phyloP scores from a whole-genome alignment of 2,329 filamentous ascomycete species.

The Cercospora zeae-maydis region DNA sequence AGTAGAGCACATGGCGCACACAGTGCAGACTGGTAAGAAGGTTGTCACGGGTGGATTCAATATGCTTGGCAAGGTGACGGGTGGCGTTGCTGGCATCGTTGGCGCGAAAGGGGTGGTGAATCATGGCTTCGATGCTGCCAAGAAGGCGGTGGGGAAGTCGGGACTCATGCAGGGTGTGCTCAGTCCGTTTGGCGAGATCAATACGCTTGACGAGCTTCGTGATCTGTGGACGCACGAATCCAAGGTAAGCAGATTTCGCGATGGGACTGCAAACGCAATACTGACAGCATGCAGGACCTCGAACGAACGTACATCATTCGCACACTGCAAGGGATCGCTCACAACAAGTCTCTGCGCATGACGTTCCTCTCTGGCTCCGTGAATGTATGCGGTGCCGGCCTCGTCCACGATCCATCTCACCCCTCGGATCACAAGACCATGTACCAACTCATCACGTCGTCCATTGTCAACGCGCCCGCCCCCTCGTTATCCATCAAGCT shows the following conservation, averaged over 20 bases:
- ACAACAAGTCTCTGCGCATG: slow-evolving; percentile 94
- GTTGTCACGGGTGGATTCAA: slow-evolving; percentile 96
- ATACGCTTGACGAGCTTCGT: slow-evolving; percentile 87
- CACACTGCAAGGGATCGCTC: slow-evolving; percentile 89
- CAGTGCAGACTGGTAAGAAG: slow-evolving; percentile 91
- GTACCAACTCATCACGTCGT: slow-evolving; percentile 94
- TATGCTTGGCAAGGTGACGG: slow-evolving; percentile 89
- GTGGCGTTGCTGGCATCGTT: slow-evolving; percentile 90
- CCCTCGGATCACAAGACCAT: slow-evolving; percentile 97
- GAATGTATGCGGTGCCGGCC: slow-evolving; percentile 83
- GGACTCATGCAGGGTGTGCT: slow-evolving; percentile 94
- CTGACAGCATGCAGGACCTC: slow-evolving; percentile 60
- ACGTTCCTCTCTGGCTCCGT: slow-evolving; percentile 93
- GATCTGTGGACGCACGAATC: slow-evolving; percentile 98
- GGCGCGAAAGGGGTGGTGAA: slow-evolving; percentile 91
- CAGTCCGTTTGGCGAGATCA: slow-evolving; percentile 94
- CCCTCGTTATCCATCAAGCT: slow-evolving; percentile 84
- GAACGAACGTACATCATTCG: slow-evolving; percentile 95
- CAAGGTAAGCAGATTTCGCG: slow-evolving; percentile 54
- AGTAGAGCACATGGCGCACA: slow-evolving; percentile 85
- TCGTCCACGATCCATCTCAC: slow-evolving; percentile 89
- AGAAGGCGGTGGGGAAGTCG: slow-evolving; percentile 92
- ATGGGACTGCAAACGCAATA: neutral
- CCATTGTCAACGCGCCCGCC: slow-evolving; percentile 85
- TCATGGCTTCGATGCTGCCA: slow-evolving; percentile 89